Evolutionary conservation across 345 rosid species (phyloP).

Genomic region (Syzygium jambos): DNA sequence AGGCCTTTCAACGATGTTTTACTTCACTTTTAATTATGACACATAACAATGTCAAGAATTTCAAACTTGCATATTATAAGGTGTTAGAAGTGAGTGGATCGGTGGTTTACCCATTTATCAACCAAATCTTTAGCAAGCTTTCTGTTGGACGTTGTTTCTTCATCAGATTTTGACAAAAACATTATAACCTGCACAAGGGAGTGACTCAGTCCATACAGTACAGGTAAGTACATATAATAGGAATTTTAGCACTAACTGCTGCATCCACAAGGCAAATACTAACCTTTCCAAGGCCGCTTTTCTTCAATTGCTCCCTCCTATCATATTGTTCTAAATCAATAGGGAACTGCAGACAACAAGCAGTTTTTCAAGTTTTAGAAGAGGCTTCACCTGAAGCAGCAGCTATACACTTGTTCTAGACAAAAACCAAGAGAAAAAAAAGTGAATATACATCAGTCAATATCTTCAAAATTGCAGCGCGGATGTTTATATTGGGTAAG

Average conservation of each 20-base stretch:
- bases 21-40: background rate
- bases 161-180: constrained; percentile 96
- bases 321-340: constrained; percentile 93
- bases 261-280: background rate
- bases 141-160: constrained; percentile 90
- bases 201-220: background rate
- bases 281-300: constrained; percentile 99
- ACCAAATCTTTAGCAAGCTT: constrained; percentile 96
- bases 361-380: constrained; percentile 5
- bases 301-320: constrained; percentile 87
- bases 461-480: constrained; percentile 75
- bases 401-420: background rate
- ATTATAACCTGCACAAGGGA: constrained; percentile 62
- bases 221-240: background rate
- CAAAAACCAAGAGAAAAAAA: background rate
- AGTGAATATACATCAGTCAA: constrained; percentile 54
- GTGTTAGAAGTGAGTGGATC: background rate
- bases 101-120: constrained; percentile 79
- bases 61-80: background rate
- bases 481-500: constrained; percentile 89
- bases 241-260: background rate
- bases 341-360: constrained; percentile 54
- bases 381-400: background rate
- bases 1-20: background rate
- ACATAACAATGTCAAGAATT: background rate